phyloP scores from a whole-genome alignment of 805 yeast species.

The Komagataella ulmi region DNA sequence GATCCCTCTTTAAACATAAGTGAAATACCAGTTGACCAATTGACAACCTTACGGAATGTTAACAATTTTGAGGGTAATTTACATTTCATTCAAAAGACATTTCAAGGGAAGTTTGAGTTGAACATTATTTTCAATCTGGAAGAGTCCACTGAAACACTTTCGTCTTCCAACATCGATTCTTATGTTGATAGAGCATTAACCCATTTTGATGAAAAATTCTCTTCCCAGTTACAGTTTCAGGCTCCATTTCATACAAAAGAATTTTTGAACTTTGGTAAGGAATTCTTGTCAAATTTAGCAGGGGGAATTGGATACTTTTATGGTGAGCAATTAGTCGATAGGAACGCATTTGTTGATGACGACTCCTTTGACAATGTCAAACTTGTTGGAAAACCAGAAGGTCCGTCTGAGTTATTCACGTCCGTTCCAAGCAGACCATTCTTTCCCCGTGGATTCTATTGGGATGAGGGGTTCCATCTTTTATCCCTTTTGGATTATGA shows the following conservation, averaged over 20 bases:
- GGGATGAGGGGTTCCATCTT: conserved; percentile 98
- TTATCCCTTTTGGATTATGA: conserved; percentile 76
- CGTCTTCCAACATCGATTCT: conserved; percentile 19
- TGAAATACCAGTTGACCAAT: conserved; percentile 31
- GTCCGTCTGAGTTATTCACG: conserved; percentile 66
- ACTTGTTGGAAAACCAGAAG: conserved; percentile 45
- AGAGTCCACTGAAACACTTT: conserved; percentile 24
- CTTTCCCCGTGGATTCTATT: conserved; percentile 93
- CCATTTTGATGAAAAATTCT: conserved; percentile 40
- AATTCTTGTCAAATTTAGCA: conserved; percentile 64
- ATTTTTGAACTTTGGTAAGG: conserved; percentile 54
- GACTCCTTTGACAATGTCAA: conserved; percentile 46
- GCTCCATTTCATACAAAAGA: conserved; percentile 36
- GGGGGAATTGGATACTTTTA: conserved; percentile 87
- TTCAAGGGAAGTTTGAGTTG: conserved; percentile 63
- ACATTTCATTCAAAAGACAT: conserved; percentile 69
- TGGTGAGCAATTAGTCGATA: conserved; percentile 75
- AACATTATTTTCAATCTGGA: conserved; percentile 49
- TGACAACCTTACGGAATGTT: conserved; percentile 43
- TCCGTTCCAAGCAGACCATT: conserved; percentile 87
- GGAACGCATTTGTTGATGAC: conserved; percentile 54
- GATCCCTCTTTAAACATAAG: conserved; percentile 7
- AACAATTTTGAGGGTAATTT: conserved; percentile 58
- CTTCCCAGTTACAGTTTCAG: conserved; percentile 30
- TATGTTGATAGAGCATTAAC: conserved; percentile 19